Evolutionary conservation across 441 rosid genomes (phyloP), one percentile per base, ranked within the genome.

Genomic region (Euphorbia celastroides): DNA sequence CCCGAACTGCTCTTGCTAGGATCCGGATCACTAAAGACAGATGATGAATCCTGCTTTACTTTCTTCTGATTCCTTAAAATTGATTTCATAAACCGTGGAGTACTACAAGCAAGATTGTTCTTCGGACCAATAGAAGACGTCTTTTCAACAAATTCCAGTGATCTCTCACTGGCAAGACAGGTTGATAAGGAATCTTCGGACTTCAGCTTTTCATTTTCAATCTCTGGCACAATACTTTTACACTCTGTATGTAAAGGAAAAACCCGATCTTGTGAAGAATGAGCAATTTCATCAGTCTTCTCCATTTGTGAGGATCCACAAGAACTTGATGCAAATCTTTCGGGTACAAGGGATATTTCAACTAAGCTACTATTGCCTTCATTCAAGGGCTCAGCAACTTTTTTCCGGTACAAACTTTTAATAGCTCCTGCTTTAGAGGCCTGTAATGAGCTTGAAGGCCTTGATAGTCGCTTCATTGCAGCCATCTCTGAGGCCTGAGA

Each of bases 401-500:
- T 84, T 48, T 89, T 70, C 74, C 86, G 79, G 68, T 84, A 87
- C 74, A 84, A 67, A 55, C 79, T 83, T 73, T 84, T 89, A 64
- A 87, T 86, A 51, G 80, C 75, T 68, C 87, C 86, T 2, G 87
- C 84, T 74, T 89, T 91, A 0, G 87, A 84, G 19, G 74, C 60
- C 64, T 83, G 65, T 10, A 83, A 75, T 26, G 85, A 75, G 76
- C 72, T 75, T 10, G 71, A 62, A 12, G 83, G 87, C 76, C 77
- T 86, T 16, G 86, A 77, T 62, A 82, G 68, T 64, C 89, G 79
- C 78, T 87, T 89, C 89, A 79, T 80, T 31, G 96, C 96, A 72
- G 96, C 96, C 89, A 85, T 84, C 75, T 89, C 93, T 0, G 93
- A 88, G 48, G 96, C 96, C 80, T 89, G 96, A 66, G 93, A 85